Evolutionary conservation across 2,329 filamentous ascomycete genomes (phyloP), one percentile per base, ranked within the genome.

Genomic region (Aspergillus pseudotamarii): DNA sequence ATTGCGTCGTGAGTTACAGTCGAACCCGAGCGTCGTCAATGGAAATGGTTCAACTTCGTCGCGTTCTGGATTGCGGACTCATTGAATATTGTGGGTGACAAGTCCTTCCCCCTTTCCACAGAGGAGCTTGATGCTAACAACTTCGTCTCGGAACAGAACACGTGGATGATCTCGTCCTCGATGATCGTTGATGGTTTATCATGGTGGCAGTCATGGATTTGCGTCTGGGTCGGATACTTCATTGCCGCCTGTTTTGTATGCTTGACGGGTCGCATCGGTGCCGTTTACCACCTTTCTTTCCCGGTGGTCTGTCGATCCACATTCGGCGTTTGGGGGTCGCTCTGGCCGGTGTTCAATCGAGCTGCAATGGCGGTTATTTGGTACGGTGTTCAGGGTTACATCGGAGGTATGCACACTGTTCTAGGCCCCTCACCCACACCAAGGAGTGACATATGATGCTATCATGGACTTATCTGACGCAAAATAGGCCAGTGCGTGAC

Each of bases 191-290:
- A 81, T 55, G 92, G 92, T 14, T 83, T 96, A 26, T 92, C 91
- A 9, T 96, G 93, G 93, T 96, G 93, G 93, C 92, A 96, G 79
- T 90, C 91, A 2, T 93, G 91, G 89, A 80, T 93, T n/a, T 93
- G 91, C 73, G 91, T 97, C 50, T 94, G 93, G 89, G 80, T 94
- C 32, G 93, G 94, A 60, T 96, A 97, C 74, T 83, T 88, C 45
- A 89, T 96, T 67, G 88, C 93, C 0, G 92, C 84, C 36, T 81
- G 80, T 73, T 96, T 97, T 78, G 85, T 96, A 67, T 90, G 88
- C 72, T 66, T 89, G 67, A 96, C 91, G 6, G 93, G 92, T 67
- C 88, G 92, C 56, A 94, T 96, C 57, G 94, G 93, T 63, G 91
- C 93, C 10, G 87, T 86, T 23, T 97, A 97, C 76, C 93, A 97